Conservation (phyloP, 2,329 filamentous ascomycete species). For the Pyrenophora graminea region DNA sequence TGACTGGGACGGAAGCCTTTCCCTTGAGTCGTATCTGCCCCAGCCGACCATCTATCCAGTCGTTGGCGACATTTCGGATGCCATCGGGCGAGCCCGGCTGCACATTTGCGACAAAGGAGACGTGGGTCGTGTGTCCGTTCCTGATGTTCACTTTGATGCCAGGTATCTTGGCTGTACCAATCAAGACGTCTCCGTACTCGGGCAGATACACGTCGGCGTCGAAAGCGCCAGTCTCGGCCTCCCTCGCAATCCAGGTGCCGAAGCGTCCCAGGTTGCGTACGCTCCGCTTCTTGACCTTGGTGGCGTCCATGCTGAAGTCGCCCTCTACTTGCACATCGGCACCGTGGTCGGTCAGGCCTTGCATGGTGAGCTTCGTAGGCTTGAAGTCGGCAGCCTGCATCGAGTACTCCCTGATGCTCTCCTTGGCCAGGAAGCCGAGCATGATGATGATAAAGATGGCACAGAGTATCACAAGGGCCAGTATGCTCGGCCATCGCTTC, state of each 20-base stretch:
- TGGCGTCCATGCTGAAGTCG: constrained; percentile 78
- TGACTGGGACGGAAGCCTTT: constrained; percentile 72
- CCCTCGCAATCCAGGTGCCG: constrained; percentile 77
- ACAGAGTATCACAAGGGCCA: constrained; percentile 71
- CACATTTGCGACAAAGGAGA: constrained; percentile 80
- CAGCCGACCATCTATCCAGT: constrained; percentile 83
- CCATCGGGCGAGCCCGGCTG: constrained; percentile 75
- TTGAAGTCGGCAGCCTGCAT: constrained; percentile 81
- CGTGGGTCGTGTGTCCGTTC: constrained; percentile 73
- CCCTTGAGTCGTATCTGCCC: constrained; percentile 72
- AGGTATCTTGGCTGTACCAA: constrained; percentile 79
- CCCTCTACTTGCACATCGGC: constrained; percentile 80
- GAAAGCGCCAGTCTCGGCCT: constrained; percentile 74
- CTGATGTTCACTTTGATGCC: constrained; percentile 74
- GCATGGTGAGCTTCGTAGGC: constrained; percentile 81
- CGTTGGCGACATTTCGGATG: constrained; percentile 78
- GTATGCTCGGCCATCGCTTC: constrained; percentile 74
- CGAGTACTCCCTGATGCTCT: constrained; percentile 81
- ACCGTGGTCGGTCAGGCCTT: constrained; percentile 79
- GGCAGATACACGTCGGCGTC: constrained; percentile 78
- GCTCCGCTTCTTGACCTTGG: constrained; percentile 70
- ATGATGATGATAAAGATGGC: constrained; percentile 70
- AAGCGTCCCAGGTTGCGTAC: constrained; percentile 76
- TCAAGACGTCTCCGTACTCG: constrained; percentile 75
- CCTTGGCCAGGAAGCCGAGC: constrained; percentile 81